Evolutionary conservation across 352 stramenopile species (phyloP).

Genomic region (Hyaloperonospora arabidopsidis): DNA sequence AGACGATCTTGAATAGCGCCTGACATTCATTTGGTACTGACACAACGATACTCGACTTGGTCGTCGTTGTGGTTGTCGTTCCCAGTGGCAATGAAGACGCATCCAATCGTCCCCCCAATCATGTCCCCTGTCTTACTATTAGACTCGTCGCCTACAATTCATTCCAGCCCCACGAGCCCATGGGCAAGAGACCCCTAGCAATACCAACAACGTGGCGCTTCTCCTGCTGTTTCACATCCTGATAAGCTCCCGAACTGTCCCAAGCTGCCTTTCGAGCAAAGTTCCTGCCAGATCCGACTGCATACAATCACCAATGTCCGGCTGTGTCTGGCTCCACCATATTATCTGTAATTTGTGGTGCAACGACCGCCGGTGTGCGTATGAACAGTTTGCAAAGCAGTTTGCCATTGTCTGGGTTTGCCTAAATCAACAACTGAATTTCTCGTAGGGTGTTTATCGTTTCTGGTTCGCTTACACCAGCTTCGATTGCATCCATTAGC

Average conservation of each 20-base stretch:
- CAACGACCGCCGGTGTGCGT: too few species aligned
- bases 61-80: conserved; percentile 15
- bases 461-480: too few species aligned
- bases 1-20: conserved; percentile 68
- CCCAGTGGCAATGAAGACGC: conserved; percentile 33
- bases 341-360: too few species aligned
- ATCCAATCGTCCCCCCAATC: conserved; percentile 53
- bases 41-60: conserved; percentile 63
- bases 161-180: conserved; percentile 46
- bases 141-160: conserved; percentile 49
- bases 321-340: too few species aligned
- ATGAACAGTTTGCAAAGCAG: too few species aligned
- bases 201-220: conserved; percentile 48
- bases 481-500: too few species aligned
- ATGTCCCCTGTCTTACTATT: conserved; percentile 70
- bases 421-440: too few species aligned
- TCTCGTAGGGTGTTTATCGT: too few species aligned
- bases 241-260: conserved; percentile 56
- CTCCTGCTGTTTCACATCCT: conserved; percentile 44
- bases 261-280: conserved; percentile 38
- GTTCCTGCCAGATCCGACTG: too few species aligned
- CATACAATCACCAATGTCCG: too few species aligned
- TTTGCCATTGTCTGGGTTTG: too few species aligned
- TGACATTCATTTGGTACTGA: conserved; percentile 64
- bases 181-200: conserved; percentile 47